These are phyloP conservation scores for Debaryomyces nepalensis DNA, from an alignment of 1,139 yeast species.

Conservation along the genomic window DNA sequence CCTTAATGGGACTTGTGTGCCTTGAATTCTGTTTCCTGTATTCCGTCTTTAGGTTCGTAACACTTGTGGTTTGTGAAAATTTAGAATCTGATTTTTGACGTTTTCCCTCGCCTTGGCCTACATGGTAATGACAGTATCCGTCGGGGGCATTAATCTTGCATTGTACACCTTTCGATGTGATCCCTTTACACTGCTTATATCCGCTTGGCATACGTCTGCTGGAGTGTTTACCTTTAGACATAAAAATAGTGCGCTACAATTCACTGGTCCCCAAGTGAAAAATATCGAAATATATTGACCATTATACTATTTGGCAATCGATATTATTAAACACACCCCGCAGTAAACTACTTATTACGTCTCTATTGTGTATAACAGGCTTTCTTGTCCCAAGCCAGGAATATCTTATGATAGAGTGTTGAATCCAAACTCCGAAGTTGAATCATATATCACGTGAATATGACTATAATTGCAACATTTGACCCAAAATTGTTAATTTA, in stretches of 20 bases:
- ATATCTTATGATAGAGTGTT: too few relatives aligned
- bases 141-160: constrained; percentile 30
- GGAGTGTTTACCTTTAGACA: background rate
- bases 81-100: background rate
- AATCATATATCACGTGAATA: too few relatives aligned
- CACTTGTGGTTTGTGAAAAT: background rate
- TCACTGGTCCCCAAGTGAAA: too few relatives aligned
- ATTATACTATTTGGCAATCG: background rate
- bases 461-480: too few relatives aligned
- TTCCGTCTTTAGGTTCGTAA: background rate
- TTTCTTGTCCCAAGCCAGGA: too few relatives aligned
- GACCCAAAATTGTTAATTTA: too few relatives aligned
- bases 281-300: background rate
- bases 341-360: too few relatives aligned
- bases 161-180: constrained; percentile 34
- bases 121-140: constrained; percentile 36
- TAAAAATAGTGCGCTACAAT: constrained; percentile 1
- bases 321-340: background rate
- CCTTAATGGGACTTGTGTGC: background rate
- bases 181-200: constrained; percentile 35
- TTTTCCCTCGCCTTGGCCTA: background rate
- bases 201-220: constrained; percentile 4
- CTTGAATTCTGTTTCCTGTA: background rate
- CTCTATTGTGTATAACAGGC: too few relatives aligned
- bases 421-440: too few relatives aligned